Evolutionary conservation across 1,139 yeast species (phyloP).

Genomic region (Hansenula sp.): DNA sequence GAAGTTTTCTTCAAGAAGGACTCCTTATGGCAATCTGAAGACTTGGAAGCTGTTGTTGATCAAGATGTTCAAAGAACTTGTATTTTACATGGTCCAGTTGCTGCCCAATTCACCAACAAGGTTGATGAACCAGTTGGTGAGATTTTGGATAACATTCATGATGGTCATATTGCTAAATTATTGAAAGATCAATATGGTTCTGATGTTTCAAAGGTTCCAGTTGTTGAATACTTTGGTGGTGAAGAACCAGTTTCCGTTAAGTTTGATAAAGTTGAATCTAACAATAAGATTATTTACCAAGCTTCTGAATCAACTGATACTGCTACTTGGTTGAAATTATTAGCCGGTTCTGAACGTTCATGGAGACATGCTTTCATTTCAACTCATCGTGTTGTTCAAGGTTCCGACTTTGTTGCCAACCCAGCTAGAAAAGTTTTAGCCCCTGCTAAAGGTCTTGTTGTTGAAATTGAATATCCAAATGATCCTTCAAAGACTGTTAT

Average conservation of each 20-base stretch:
- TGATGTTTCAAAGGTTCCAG: constrained; percentile 72
- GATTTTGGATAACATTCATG: constrained; percentile 83
- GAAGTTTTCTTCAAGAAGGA: constrained; percentile 98
- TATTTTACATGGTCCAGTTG: constrained; percentile 97
- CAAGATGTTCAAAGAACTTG: constrained; percentile 98
- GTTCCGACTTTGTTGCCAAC: constrained; percentile 71
- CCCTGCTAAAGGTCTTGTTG: constrained; percentile 64
- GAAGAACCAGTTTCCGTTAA: constrained; percentile 44
- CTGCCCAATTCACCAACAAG: constrained; percentile 85
- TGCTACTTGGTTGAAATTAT: constrained; percentile 68
- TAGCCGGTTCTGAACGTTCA: constrained; percentile 74
- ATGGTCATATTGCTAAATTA: constrained; percentile 78
- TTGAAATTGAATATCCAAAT: constrained; percentile 54
- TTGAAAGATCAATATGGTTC: constrained; percentile 66
- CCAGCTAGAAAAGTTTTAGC: constrained; percentile 77
- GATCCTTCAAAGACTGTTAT: constrained; percentile 55
- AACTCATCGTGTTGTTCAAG: constrained; percentile 80
- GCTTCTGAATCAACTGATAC: constrained; percentile 48
- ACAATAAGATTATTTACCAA: constrained; percentile 40
- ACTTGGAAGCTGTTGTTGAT: constrained; percentile 91
- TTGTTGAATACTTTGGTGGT: constrained; percentile 86
- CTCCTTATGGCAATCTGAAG: constrained; percentile 98
- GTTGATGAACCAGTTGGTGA: constrained; percentile 92
- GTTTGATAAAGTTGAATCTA: constrained; percentile 29
- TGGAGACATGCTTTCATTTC: constrained; percentile 94